A percentile compares a stretch with the other conserved stretches of the same genome.
Evolutionary conservation across 768 basidiomycete species (phyloP).

Genomic region (Tulasnella sp.): DNA sequence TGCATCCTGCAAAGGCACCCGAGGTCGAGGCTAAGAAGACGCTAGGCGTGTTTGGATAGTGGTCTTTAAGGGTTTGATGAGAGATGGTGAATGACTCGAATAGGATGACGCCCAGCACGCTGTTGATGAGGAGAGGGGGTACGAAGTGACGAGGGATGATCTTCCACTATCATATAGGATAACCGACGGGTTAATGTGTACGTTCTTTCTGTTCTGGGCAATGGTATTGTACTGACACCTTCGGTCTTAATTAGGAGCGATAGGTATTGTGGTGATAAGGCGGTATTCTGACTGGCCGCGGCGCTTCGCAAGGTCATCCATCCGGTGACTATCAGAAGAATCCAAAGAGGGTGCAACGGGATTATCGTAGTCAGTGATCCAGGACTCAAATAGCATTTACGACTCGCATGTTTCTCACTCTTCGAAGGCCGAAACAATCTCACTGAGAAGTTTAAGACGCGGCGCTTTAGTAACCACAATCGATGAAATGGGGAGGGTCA

Average conservation of each 20-base stretch:
- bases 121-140: conserved; percentile 17
- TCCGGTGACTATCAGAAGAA: conserved; percentile 7
- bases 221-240: conserved; percentile 12
- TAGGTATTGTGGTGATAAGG: conserved; percentile 15
- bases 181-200: not conserved
- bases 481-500: no score
- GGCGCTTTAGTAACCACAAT: no score
- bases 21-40: conserved; percentile 10
- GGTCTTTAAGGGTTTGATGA: not conserved
- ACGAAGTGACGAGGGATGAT: conserved; percentile 18
- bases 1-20: conserved; percentile 9
- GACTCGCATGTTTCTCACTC: not conserved
- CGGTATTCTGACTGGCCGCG: conserved; percentile 6
- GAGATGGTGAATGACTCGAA: conserved; percentile 16
- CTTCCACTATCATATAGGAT: conserved; percentile 1
- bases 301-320: conserved; percentile 16
- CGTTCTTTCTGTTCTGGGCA: not conserved
- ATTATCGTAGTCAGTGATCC: no score
- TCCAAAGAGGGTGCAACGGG: no score
- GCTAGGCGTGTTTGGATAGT: conserved; percentile 7
- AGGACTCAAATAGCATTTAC: no score
- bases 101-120: conserved; percentile 15
- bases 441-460: not conserved
- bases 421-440: conserved; percentile 16
- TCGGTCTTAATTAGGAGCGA: conserved; percentile 13